These are phyloP conservation scores for Pichia insulana DNA, from an alignment of 805 yeast species.

Conservation along the genomic window DNA sequence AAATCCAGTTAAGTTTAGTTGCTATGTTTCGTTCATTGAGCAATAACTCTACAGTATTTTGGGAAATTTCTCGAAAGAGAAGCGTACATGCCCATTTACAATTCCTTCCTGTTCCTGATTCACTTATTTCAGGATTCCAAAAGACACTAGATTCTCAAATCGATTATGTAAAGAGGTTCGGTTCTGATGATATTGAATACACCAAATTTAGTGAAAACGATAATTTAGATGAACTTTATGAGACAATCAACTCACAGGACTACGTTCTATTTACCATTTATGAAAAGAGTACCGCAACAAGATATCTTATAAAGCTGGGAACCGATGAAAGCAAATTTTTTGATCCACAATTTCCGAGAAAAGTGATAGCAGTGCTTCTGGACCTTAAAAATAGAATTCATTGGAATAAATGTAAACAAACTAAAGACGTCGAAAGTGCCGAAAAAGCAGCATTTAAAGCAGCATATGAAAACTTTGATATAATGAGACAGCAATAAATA, in stretches of 20 bases:
- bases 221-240: conserved; percentile 16
- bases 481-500: neutral
- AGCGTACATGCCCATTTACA: conserved; percentile 75
- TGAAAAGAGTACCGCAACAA: conserved; percentile 24
- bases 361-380: conserved; percentile 60
- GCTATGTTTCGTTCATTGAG: conserved; percentile 34
- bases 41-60: conserved; percentile 49
- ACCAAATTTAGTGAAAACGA: conserved; percentile 20
- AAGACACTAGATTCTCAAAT: conserved; percentile 37
- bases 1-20: conserved; percentile 40
- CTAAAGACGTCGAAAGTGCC: conserved; percentile 47
- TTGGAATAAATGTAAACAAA: conserved; percentile 72
- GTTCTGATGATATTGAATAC: conserved; percentile 35
- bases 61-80: conserved; percentile 55
- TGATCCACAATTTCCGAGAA: conserved; percentile 79
- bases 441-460: conserved; percentile 60
- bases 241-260: conserved; percentile 20
- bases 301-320: conserved; percentile 17
- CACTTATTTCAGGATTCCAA: conserved; percentile 32
- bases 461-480: conserved; percentile 27
- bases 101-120: conserved; percentile 53
- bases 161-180: conserved; percentile 39
- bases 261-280: conserved; percentile 7
- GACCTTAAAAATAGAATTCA: conserved; percentile 52
- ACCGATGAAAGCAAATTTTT: conserved; percentile 28